A percentile compares a stretch with the other conserved stretches of the same genome.
These are phyloP conservation scores for Globisporangium spinosum DNA, from an alignment of 352 stramenopile species.

Conservation along the genomic window DNA sequence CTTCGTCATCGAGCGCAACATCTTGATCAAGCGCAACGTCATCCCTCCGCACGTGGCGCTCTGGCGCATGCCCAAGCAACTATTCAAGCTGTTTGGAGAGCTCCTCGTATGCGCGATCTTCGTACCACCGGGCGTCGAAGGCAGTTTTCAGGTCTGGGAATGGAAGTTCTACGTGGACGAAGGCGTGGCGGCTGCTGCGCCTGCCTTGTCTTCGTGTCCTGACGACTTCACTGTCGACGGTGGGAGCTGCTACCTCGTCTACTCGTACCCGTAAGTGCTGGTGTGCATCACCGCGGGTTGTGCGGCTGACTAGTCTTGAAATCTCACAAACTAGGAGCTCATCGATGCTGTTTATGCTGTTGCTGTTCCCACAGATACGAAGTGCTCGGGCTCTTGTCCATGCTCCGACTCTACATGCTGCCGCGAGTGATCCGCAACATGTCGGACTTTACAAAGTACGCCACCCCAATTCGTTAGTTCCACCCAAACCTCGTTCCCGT, in stretches of 20 bases:
- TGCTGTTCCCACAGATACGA: constrained; percentile 40
- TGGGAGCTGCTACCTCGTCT: constrained; percentile 61
- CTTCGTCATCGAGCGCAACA: constrained; percentile 50
- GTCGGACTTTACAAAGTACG: constrained; percentile 71
- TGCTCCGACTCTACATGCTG: constrained; percentile 77
- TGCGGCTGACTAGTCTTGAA: not conserved
- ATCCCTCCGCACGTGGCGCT: constrained; percentile 53
- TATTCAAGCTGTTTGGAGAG: constrained; percentile 43
- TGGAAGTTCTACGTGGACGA: constrained; percentile 63
- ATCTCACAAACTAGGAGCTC: not conserved
- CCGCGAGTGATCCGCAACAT: constrained; percentile 70
- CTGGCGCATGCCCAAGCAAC: constrained; percentile 39
- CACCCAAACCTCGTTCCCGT: not conserved
- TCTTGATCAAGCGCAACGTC: constrained; percentile 60
- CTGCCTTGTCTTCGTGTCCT: constrained; percentile 22
- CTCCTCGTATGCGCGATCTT: constrained; percentile 45
- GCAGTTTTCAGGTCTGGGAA: constrained; percentile 53
- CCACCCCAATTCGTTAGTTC: not conserved
- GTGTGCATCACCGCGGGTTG: not conserved
- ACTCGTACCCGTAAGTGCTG: constrained; percentile 55
- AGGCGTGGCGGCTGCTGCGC: not conserved
- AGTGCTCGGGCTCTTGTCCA: constrained; percentile 54
- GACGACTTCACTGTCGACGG: constrained; percentile 29
- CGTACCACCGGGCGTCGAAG: constrained; percentile 47
- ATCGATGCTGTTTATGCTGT: not conserved